These are phyloP conservation scores for Phytopythium helicoides DNA, from an alignment of 352 stramenopile genomes.

Conservation along the genomic window DNA sequence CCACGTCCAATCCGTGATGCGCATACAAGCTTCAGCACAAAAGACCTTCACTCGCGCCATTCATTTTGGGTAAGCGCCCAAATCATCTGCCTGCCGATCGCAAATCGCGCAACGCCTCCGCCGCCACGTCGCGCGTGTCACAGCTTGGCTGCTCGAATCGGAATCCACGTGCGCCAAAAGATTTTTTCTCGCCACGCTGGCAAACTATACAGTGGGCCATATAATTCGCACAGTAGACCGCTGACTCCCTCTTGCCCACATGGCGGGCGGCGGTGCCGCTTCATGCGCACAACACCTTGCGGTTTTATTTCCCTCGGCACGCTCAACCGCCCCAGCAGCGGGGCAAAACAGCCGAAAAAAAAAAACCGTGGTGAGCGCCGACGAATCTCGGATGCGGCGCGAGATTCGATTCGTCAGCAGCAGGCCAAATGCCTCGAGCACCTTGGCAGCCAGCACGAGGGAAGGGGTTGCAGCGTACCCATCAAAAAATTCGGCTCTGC, in stretches of 20 bases:
- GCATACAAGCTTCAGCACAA: too few species aligned
- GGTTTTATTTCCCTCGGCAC: too few species aligned
- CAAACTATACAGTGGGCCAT: not conserved
- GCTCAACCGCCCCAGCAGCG: too few species aligned
- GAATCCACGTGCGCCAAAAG: not conserved
- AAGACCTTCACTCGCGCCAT: not conserved
- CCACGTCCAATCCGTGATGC: too few species aligned
- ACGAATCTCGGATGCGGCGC: too few species aligned
- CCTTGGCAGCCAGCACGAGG: too few species aligned
- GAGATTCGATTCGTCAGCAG: too few species aligned
- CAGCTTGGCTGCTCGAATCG: constrained; percentile 5
- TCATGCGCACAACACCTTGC: constrained; percentile 1
- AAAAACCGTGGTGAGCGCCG: too few species aligned
- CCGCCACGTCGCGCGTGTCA: constrained; percentile 8
- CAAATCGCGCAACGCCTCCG: not conserved
- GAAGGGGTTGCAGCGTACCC: too few species aligned
- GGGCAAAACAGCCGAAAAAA: too few species aligned
- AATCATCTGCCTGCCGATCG: not conserved
- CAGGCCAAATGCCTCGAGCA: too few species aligned
- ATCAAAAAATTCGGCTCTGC: too few species aligned
- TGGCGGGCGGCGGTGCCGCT: not conserved
- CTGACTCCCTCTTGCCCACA: not conserved
- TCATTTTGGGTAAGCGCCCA: not conserved
- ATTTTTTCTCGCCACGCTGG: not conserved
- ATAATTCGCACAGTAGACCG: not conserved